Evolutionary conservation across 2,329 filamentous ascomycete species (phyloP).

Genomic region (Orbilia ellipsospora): DNA sequence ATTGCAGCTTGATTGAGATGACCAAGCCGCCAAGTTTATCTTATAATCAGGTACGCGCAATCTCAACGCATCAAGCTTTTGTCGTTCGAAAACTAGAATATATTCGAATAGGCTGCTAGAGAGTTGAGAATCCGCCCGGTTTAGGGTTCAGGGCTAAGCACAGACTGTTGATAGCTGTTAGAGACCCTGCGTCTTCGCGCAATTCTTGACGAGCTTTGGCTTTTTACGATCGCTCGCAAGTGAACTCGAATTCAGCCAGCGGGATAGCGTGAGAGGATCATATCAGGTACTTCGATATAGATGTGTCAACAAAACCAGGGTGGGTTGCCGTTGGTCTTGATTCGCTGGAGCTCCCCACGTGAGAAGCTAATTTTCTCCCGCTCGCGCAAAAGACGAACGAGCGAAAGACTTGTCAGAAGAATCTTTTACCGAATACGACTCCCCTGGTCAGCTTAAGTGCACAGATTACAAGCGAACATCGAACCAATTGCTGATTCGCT

Average conservation of each 20-base stretch:
- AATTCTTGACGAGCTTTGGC: too few species aligned
- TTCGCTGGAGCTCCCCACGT: slow-evolving; percentile 47
- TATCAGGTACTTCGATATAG: slow-evolving; percentile 16
- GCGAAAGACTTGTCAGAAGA: slow-evolving; percentile 31
- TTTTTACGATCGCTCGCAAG: too few species aligned
- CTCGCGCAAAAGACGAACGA: slow-evolving; percentile 23
- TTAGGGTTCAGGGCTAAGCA: too few species aligned
- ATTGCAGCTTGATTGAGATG: background rate
- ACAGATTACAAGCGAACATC: slow-evolving; percentile 52
- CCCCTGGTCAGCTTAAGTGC: slow-evolving; percentile 25
- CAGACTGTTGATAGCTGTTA: background rate
- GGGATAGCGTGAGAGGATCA: slow-evolving; percentile 18
- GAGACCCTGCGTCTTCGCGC: background rate
- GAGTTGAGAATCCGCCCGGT: too few species aligned
- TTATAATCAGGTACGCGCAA: too few species aligned
- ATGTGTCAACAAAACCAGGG: slow-evolving; percentile 34
- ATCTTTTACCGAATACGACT: slow-evolving; percentile 55
- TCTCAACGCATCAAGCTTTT: background rate
- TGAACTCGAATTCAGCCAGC: background rate
- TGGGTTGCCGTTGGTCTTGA: slow-evolving; percentile 17
- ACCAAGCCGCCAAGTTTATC: too few species aligned
- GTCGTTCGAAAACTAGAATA: background rate
- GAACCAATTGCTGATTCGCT: slow-evolving; percentile 34
- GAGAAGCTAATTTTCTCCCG: slow-evolving; percentile 23
- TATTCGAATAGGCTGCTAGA: too few species aligned